Base-by-base conservation (phyloP, 495 filamentous ascomycete genomes). In the Beverwykella pulmonaria region DNA sequence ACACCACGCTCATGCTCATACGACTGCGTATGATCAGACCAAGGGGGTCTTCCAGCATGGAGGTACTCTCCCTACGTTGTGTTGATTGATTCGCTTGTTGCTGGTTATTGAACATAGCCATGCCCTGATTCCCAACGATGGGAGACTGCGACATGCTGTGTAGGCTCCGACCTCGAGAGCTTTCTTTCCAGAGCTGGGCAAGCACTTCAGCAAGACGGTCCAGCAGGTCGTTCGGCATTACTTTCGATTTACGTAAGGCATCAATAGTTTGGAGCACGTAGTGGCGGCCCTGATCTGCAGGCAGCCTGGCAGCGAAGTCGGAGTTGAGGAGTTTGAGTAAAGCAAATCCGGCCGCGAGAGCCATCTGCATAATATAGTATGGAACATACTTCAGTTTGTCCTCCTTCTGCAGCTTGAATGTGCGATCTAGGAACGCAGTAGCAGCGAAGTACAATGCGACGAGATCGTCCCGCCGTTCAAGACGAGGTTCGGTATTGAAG, bases 1-100 rank as follows among this genome's bases (percentile, higher is more conserved):
- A 96, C 1, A 97, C 89, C 7, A 96, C 81, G 69, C 90, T 93
- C 89, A 97, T 93, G 75, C 91, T 95, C 84, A 93, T 92, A 10
- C 92, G 85, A 72, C 91, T 94, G 59, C 91, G 85, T 5, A 96
- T 91, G 75, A 92, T 93, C 17, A 97, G 80, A 76, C 92, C 87
- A 53, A 97, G 74, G 36, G 81, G 87, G 79, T 90, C 89, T 73
- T 96, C 91, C 14, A 85, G 79, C 44, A 81, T 77, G 50, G 61
- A 41, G 25, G 59, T 17, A 44, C 58, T 65, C 12, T 64, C 50
- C 2, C 67, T 63, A 7, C 66, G 57, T 12, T 63, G 55, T 50
- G 50, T 36, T 14, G 49, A n/a, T 44, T 49, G 39, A 12, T 46
- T 36, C 14, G 52, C 53, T 23, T 34, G 61, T 65, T 34, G 61